Evolutionary conservation across 2,329 filamentous ascomycete species (phyloP).

Genomic region (Calycina marina): DNA sequence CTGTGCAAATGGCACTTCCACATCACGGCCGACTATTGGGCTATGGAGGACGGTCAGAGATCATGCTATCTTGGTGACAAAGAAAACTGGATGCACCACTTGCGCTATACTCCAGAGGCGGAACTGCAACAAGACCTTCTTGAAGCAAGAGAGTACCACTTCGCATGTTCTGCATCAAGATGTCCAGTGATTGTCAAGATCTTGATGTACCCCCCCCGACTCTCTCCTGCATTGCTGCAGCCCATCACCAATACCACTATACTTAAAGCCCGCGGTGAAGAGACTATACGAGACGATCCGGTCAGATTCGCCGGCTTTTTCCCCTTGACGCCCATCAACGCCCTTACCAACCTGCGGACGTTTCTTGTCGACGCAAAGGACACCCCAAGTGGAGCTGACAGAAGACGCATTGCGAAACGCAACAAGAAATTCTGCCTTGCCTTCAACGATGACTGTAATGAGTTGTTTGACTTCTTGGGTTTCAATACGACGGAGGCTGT

Average conservation of each 20-base stretch:
- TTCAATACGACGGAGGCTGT: conserved; percentile 31
- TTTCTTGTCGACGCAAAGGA: conserved; percentile 41
- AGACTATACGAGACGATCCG: conserved; percentile 34
- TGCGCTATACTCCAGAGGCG: conserved; percentile 25
- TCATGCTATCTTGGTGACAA: conserved; percentile 24
- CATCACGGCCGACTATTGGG: conserved; percentile 36
- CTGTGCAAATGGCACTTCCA: conserved; percentile 48
- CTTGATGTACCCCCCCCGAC: conserved; percentile 34
- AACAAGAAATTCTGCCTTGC: conserved; percentile 51
- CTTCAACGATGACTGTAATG: conserved; percentile 46
- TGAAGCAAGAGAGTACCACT: conserved; percentile 29
- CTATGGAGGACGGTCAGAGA: conserved; percentile 21
- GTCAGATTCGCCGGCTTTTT: conserved; percentile 34
- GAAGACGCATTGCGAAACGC: conserved; percentile 37
- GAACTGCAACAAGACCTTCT: conserved; percentile 15
- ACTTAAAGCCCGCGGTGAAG: conserved; percentile 37
- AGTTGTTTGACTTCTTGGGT: conserved; percentile 40
- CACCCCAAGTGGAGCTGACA: conserved; percentile 32
- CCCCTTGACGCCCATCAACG: conserved; percentile 36
- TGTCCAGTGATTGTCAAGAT: conserved; percentile 41
- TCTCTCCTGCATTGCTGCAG: conserved; percentile 31
- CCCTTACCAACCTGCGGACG: conserved; percentile 38
- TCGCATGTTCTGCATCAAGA: conserved; percentile 41
- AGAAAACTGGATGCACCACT: conserved; percentile 46
- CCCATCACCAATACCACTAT: conserved; percentile 37